A percentile compares a stretch with the other conserved stretches of the same genome.
phyloP scores from a whole-genome alignment of 495 filamentous ascomycete genomes.

The Penicillium turbatum region DNA sequence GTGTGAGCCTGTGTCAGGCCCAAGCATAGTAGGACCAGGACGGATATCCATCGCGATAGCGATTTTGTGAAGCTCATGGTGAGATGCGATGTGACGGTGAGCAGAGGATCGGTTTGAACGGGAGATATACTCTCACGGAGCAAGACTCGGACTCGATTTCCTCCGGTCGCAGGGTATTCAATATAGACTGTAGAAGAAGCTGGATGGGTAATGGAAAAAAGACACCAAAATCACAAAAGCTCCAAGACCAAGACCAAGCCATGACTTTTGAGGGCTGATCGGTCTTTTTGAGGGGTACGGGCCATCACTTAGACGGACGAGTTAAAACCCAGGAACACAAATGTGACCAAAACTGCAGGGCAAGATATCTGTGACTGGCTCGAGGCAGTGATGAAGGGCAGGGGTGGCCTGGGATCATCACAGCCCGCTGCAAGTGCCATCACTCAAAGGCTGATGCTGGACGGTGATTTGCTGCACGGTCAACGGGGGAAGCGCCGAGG shows the following conservation, averaged over 20 bases:
- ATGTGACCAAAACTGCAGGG: conserved; percentile 39
- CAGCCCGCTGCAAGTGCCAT: conserved; percentile 13
- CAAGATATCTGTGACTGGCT: conserved; percentile 14
- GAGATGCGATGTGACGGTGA: conserved; percentile 5
- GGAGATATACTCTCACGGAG: conserved; percentile 1
- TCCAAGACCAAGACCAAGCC: conserved; percentile 27
- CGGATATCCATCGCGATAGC: conserved; percentile 47
- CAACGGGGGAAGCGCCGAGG: conserved; percentile 6
- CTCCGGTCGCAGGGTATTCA: conserved; percentile 3
- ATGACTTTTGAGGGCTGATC: conserved; percentile 27
- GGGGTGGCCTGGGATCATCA: conserved; percentile 11
- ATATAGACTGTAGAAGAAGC: not conserved
- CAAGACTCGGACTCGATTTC: conserved; percentile 6
- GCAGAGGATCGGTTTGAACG: not conserved
- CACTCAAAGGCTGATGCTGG: conserved; percentile 8
- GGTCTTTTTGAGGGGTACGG: conserved; percentile 37
- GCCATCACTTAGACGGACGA: conserved; percentile 24
- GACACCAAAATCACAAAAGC: conserved; percentile 16
- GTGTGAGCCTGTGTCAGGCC: conserved; percentile 69
- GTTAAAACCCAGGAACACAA: conserved; percentile 28
- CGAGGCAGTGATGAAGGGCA: conserved; percentile 8
- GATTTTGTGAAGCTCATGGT: conserved; percentile 31
- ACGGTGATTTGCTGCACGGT: conserved; percentile 6
- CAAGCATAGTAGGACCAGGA: conserved; percentile 47
- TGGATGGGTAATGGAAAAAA: conserved; percentile 4